Base-by-base conservation (phyloP, 495 filamentous ascomycete genomes). In the Stereocaulon alpinum region DNA sequence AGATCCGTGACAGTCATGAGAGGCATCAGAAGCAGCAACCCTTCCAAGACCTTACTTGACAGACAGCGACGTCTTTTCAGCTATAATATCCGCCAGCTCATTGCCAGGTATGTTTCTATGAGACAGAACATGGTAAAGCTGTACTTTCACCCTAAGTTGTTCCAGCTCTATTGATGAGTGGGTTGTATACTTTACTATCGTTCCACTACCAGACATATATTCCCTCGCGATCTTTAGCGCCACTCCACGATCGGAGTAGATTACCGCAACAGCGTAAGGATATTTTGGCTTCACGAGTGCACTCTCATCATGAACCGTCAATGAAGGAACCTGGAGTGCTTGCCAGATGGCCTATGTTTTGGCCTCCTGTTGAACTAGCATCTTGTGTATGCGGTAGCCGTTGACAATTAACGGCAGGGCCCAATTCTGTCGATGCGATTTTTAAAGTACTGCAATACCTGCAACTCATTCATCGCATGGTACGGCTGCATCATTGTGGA, bases 331-430 rank as follows among this genome's bases (percentile, higher is more conserved):
- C 29, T 45, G 32, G 32, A 63, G 41, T 1, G 61, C 56, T 63
- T 60, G 56, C 51, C 42, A 60, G 14, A 63, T 37, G 24, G 61
- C 51, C 56, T 50, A 60, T 6, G 18, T 50, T 63, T 60, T 42
- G 20, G 50, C 56, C 6, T 51, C 51, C 11, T 12, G 1, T 10
- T 40, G 12, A 24, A 56, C 50, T 18, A 56, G 30, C 34, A 37
- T 6, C 42, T 24, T 22, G 18, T 22, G 29, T 48, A 63, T 32
- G 32, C 56, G 51, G 44, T 56, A 63, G 32, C 61, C 61, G 47
- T 50, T 43, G 11, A 29, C 51, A 40, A 41, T 57, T 56, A 42
- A 63, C 22, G 14, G 29, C 61, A 56, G 60, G 20, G 40, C 49
- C 50, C 40, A 59, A 7, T 59, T 9, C 42, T 40, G 22, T 20